Conservation (phyloP, 176 grass and related monocot species). For the Thalia dealbata region DNA sequence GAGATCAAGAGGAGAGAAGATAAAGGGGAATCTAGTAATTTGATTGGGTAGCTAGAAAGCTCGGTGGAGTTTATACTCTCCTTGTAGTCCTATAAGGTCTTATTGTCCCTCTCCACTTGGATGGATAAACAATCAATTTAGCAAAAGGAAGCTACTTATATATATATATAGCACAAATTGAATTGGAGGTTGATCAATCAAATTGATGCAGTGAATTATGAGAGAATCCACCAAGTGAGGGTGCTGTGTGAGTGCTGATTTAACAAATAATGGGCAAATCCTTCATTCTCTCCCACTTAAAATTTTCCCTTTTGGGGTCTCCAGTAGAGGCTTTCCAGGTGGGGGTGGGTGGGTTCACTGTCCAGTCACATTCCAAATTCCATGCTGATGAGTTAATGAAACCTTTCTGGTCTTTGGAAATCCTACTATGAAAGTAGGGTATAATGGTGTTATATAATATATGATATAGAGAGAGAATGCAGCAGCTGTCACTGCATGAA, state of each 20-base stretch:
- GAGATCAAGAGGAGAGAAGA: not conserved
- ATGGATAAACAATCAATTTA: not conserved
- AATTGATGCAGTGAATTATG: conserved; percentile 2
- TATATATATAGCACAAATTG: no score
- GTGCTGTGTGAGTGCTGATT: conserved; percentile 7
- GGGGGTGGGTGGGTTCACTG: not conserved
- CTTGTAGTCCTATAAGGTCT: not conserved
- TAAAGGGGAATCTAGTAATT: not conserved
- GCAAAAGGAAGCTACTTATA: not conserved
- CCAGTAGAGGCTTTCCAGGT: not conserved
- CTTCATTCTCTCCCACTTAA: not conserved
- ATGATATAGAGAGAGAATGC: no score
- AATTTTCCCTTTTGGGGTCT: not conserved
- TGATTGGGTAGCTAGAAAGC: conserved; percentile 3
- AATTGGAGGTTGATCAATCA: not conserved
- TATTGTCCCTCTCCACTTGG: not conserved
- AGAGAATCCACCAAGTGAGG: conserved; percentile 9
- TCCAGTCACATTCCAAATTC: conserved; percentile 5
- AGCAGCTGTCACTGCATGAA: not conserved
- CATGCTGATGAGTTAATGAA: not conserved
- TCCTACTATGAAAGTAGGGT: not conserved
- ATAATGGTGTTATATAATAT: not conserved
- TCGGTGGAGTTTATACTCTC: conserved; percentile 6
- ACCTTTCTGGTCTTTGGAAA: conserved; percentile 3
- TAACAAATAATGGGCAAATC: conserved; percentile 7